phyloP scores from a whole-genome alignment of 106 monocot genomes.

The Iris macrosiphon region DNA sequence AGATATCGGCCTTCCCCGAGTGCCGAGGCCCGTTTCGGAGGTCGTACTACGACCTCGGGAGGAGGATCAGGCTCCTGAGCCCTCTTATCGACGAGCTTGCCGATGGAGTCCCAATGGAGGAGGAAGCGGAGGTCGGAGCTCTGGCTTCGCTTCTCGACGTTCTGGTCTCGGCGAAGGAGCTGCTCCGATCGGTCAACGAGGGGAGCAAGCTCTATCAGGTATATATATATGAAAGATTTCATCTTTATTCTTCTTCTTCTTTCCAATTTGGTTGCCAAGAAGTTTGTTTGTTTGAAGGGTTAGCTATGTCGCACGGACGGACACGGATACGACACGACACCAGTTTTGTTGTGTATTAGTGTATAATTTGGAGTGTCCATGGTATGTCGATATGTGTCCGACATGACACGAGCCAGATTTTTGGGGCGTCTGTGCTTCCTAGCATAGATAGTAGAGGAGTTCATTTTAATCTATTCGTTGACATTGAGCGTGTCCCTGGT shows the following conservation, averaged over 20 bases:
- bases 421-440: too few relatives aligned
- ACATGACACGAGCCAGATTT: too few relatives aligned
- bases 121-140: slow-evolving; percentile 6
- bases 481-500: too few relatives aligned
- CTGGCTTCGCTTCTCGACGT: slow-evolving; percentile 26
- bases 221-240: too few relatives aligned
- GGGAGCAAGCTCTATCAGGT: slow-evolving; percentile 95
- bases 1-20: slow-evolving; percentile 60
- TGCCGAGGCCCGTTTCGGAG: slow-evolving; percentile 60
- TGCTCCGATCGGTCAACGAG: slow-evolving; percentile 44
- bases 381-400: neutral
- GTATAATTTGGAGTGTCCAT: too few relatives aligned
- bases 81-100: slow-evolving; percentile 78
- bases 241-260: neutral
- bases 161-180: slow-evolving; percentile 37
- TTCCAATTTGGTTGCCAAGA: neutral
- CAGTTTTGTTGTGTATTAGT: too few relatives aligned
- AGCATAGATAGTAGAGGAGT: too few relatives aligned
- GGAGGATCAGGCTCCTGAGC: slow-evolving; percentile 69
- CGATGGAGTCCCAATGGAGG: slow-evolving; percentile 17
- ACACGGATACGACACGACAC: too few relatives aligned
- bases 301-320: too few relatives aligned
- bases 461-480: too few relatives aligned
- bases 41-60: slow-evolving; percentile 42
- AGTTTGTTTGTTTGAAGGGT: neutral